These are phyloP conservation scores for Helichrysum umbraculigerum DNA, from an alignment of 129 eudicot genomes.

Conservation along the genomic window DNA sequence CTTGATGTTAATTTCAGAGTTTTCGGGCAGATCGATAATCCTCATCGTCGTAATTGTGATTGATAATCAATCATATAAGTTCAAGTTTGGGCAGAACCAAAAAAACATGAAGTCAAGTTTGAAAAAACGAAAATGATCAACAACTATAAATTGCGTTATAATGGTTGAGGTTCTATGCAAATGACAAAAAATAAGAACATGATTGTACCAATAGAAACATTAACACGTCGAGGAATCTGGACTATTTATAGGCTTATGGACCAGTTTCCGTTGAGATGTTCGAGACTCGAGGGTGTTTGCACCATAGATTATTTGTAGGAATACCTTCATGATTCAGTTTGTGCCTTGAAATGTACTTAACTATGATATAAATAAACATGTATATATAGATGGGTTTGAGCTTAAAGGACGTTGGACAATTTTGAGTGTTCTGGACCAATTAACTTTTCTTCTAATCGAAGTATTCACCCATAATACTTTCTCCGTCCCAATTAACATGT, in stretches of 20 bases:
- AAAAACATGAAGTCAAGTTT: neutral
- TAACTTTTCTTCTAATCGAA: neutral
- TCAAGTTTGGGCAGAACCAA: neutral
- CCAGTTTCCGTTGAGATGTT: constrained; percentile 11
- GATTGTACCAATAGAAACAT: constrained; percentile 5
- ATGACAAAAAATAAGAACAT: constrained; percentile 2
- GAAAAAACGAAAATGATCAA: neutral
- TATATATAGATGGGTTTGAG: neutral
- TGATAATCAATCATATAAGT: no score
- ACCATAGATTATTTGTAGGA: neutral
- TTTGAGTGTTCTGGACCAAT: constrained; percentile 6
- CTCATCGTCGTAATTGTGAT: no score
- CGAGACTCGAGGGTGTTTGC: neutral
- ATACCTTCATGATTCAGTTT: neutral
- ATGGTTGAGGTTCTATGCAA: neutral
- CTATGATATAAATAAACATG: neutral
- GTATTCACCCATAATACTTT: no score
- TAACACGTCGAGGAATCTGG: neutral
- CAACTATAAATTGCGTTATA: neutral
- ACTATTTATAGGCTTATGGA: constrained; percentile 22
- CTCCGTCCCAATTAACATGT: no score
- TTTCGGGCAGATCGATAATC: no score
- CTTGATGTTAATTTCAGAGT: no score
- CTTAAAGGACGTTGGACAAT: neutral
- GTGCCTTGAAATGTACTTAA: neutral